Conservation (phyloP, 306 rosid genomes). For the Sicyos baderoa region DNA sequence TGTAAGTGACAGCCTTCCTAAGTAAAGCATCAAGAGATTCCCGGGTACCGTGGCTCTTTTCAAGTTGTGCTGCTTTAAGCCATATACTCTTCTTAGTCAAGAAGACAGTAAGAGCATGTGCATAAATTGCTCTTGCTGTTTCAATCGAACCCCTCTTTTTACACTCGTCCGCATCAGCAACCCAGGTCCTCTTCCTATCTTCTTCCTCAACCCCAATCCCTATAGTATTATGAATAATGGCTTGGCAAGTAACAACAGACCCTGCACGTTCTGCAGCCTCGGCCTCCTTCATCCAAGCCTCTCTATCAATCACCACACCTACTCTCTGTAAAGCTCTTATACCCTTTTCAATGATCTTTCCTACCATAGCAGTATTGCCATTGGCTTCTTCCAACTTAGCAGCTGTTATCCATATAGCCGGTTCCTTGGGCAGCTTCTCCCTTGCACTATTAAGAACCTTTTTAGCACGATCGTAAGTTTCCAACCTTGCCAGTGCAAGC, state of each 20-base stretch:
- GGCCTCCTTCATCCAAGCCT: slow-evolving; percentile 91
- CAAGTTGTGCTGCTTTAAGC: slow-evolving; percentile 93
- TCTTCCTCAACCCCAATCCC: slow-evolving; percentile 90
- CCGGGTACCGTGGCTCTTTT: slow-evolving; percentile 83
- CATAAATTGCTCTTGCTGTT: slow-evolving; percentile 84
- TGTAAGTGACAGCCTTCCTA: slow-evolving; percentile 71
- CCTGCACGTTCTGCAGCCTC: slow-evolving; percentile 90
- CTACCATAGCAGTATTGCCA: slow-evolving; percentile 75
- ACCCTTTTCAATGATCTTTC: slow-evolving; percentile 78
- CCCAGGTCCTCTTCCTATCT: slow-evolving; percentile 94
- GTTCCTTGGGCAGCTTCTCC: slow-evolving; percentile 73
- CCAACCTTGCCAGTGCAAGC: slow-evolving; percentile 86
- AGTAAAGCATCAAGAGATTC: slow-evolving; percentile 86
- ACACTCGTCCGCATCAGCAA: slow-evolving; percentile 95
- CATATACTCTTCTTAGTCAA: slow-evolving; percentile 88
- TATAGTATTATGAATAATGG: slow-evolving; percentile 56
- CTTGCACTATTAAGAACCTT: slow-evolving; percentile 80
- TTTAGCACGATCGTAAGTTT: slow-evolving; percentile 70
- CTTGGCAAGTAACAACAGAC: slow-evolving; percentile 72
- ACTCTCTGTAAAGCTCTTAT: slow-evolving; percentile 79
- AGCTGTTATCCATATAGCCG: slow-evolving; percentile 82
- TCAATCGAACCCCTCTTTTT: slow-evolving; percentile 84
- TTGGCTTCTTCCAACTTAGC: slow-evolving; percentile 94
- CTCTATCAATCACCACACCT: slow-evolving; percentile 65
- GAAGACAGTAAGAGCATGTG: slow-evolving; percentile 74